A percentile compares a stretch with the other conserved stretches of the same genome.
These are phyloP conservation scores for Cyclocybe aegerita DNA, from an alignment of 768 basidiomycete genomes.

Conservation along the genomic window DNA sequence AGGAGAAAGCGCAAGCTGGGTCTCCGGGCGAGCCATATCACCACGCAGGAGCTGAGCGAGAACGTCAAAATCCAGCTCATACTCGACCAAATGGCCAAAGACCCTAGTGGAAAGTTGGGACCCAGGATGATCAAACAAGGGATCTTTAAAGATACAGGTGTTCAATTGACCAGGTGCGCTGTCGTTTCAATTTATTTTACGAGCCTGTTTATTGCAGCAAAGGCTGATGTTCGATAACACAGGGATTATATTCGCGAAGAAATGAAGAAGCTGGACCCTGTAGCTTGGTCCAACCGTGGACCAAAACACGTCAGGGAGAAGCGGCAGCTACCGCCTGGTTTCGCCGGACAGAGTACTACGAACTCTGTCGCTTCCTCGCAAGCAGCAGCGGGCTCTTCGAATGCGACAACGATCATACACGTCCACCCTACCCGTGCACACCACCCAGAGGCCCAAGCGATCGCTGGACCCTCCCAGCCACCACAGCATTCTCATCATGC, in stretches of 20 bases:
- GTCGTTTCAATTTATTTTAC: not conserved
- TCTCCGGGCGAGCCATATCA: slow-evolving; percentile 26
- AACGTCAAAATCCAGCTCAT: slow-evolving; percentile 30
- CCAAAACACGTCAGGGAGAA: slow-evolving; percentile 7
- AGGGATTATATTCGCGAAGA: slow-evolving; percentile 16
- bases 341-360: not conserved
- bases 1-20: slow-evolving; percentile 26
- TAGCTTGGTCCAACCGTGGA: slow-evolving; percentile 7
- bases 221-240: not conserved
- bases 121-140: slow-evolving; percentile 24
- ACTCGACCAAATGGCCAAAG: slow-evolving; percentile 32
- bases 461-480: not conserved
- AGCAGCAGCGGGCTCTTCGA: too few relatives aligned
- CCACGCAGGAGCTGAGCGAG: slow-evolving; percentile 26
- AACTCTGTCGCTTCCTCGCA: not conserved
- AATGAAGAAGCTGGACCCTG: slow-evolving; percentile 13
- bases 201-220: not conserved
- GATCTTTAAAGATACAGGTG: slow-evolving; percentile 27
- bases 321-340: slow-evolving; percentile 2
- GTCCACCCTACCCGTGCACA: too few relatives aligned
- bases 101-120: slow-evolving; percentile 26
- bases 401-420: not conserved
- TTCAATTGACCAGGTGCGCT: slow-evolving; percentile 29
- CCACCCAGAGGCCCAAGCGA: not conserved
- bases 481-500: not conserved